A percentile compares a stretch with the other conserved stretches of the same genome.
Conservation (phyloP, 331 rosid genomes). For the Cucumis variabilis region DNA sequence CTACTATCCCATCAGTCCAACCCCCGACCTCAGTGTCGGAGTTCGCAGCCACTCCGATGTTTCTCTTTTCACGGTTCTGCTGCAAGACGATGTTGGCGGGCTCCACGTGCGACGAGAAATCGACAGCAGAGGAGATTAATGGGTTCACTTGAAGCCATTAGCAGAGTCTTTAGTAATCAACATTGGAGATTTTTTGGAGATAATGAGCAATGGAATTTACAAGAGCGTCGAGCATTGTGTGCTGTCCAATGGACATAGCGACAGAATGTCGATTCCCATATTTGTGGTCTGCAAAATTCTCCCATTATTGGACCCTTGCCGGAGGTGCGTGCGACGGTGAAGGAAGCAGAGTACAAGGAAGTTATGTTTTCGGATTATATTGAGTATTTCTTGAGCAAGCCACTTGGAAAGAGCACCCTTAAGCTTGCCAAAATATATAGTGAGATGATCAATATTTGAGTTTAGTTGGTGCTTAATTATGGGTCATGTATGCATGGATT, state of each 20-base stretch:
- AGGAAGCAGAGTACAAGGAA: conserved; percentile 45
- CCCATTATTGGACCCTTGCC: conserved; percentile 48
- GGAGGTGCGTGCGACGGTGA: conserved; percentile 45
- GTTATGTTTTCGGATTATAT: conserved; percentile 60
- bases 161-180: conserved; percentile 58
- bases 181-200: conserved; percentile 40
- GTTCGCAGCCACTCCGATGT: conserved; percentile 65
- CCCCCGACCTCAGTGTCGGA: conserved; percentile 49
- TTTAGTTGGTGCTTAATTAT: too few relatives aligned
- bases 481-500: too few relatives aligned
- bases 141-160: conserved; percentile 60
- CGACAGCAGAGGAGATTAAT: not conserved
- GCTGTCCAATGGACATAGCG: conserved; percentile 48
- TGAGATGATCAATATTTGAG: too few relatives aligned
- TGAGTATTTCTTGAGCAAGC: conserved; percentile 57
- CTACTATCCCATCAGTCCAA: conserved; percentile 56
- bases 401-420: conserved; percentile 59
- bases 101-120: conserved; percentile 34
- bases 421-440: conserved; percentile 48
- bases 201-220: conserved; percentile 65
- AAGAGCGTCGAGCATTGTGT: conserved; percentile 65
- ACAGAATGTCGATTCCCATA: conserved; percentile 54
- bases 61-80: conserved; percentile 60
- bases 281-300: conserved; percentile 57
- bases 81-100: conserved; percentile 63